phyloP scores from a whole-genome alignment of 139 green algal species.

The Chara braunii region DNA sequence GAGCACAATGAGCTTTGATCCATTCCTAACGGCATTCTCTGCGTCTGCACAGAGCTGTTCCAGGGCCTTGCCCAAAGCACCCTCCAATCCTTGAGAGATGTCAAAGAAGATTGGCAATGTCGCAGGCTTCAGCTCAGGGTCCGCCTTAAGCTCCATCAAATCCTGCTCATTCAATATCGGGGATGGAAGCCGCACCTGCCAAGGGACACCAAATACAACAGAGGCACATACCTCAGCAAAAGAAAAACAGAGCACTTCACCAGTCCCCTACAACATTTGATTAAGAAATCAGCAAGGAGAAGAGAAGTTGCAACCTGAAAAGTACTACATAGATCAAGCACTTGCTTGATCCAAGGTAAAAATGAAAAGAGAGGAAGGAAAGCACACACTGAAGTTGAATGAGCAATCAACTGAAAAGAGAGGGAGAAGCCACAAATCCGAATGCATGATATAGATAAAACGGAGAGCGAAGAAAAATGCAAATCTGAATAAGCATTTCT shows the following conservation, averaged over 20 bases:
- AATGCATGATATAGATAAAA: too few relatives aligned
- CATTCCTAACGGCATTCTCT: slow-evolving; percentile 71
- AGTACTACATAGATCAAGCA: too few relatives aligned
- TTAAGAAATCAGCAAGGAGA: too few relatives aligned
- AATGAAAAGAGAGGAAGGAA: background rate
- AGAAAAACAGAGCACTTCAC: too few relatives aligned
- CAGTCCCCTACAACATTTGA: too few relatives aligned
- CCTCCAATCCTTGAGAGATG: slow-evolving; percentile 21
- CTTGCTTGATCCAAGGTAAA: too few relatives aligned
- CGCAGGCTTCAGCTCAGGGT: slow-evolving; percentile 21
- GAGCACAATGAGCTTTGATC: slow-evolving; percentile 57
- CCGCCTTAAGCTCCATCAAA: slow-evolving; percentile 49
- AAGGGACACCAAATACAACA: background rate
- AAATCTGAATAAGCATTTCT: too few relatives aligned
- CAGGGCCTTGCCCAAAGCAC: slow-evolving; percentile 47
- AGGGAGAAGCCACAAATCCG: too few relatives aligned
- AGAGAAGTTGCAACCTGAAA: too few relatives aligned
- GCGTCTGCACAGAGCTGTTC: slow-evolving; percentile 62
- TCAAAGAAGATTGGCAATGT: slow-evolving; percentile 47
- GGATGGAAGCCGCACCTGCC: slow-evolving; percentile 63
- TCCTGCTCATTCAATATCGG: slow-evolving; percentile 88
- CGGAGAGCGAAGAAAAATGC: too few relatives aligned
- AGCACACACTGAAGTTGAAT: background rate
- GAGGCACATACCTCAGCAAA: background rate
- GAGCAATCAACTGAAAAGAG: background rate